Conservation (phyloP, 345 rosid species). For the Adansonia digitata region DNA sequence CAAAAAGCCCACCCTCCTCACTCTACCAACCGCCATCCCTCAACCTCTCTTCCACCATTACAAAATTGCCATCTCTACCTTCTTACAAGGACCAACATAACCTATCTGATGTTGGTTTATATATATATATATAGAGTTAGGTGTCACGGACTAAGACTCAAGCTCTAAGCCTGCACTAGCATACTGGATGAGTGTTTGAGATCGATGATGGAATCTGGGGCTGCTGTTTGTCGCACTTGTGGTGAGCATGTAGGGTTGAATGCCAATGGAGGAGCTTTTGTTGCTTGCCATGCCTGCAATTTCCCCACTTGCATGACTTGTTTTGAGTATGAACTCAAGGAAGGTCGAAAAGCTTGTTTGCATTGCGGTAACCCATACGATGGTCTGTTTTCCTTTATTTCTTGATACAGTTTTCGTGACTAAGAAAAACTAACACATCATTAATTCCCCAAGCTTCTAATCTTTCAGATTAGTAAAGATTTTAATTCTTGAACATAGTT, state of each 20-base stretch:
- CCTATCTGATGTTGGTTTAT: constrained; percentile 4
- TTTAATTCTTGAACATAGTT: no score
- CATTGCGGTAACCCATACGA: constrained; percentile 73
- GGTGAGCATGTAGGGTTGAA: constrained; percentile 63
- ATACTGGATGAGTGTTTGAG: constrained; percentile 9
- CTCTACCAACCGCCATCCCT: constrained; percentile 42
- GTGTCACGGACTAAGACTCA: no score
- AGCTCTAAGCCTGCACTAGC: no score
- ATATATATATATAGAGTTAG: no score
- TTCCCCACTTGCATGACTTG: constrained; percentile 85
- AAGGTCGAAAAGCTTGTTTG: constrained; percentile 70
- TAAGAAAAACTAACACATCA: no score
- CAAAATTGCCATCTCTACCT: neutral
- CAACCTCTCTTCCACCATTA: constrained; percentile 13
- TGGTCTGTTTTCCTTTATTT: no score
- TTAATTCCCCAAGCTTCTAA: no score
- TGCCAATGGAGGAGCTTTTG: constrained; percentile 59
- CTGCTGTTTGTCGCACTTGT: constrained; percentile 71
- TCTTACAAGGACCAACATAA: constrained; percentile 22
- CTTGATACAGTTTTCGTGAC: no score
- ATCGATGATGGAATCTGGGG: constrained; percentile 84
- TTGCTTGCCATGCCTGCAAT: constrained; percentile 77
- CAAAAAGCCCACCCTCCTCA: constrained; percentile 54
- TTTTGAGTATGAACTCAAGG: constrained; percentile 72
- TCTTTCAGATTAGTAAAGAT: neutral